Percentiles rank a stretch among this genome's conserved stretches.
These are phyloP conservation scores for Solanum infundibuliforme DNA, from an alignment of 257 asterid species.

Conservation along the genomic window DNA sequence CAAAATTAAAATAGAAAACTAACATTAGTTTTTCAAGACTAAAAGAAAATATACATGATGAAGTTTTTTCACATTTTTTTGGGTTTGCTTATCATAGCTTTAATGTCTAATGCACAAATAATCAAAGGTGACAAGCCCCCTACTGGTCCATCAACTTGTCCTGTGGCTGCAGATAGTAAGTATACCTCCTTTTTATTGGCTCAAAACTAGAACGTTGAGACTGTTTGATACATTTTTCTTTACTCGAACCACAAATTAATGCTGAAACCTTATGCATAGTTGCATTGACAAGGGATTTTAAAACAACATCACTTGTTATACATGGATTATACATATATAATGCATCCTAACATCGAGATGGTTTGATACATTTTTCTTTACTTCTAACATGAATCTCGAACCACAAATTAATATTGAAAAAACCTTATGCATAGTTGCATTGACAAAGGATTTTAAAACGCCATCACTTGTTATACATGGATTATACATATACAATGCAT, in stretches of 20 bases:
- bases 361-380: background rate
- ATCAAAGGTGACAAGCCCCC: background rate
- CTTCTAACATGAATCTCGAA: background rate
- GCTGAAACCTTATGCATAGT: background rate
- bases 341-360: background rate
- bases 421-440: background rate
- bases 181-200: background rate
- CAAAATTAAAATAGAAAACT: background rate
- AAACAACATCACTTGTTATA: background rate
- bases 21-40: background rate
- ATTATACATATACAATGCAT: background rate
- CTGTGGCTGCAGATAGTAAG: background rate
- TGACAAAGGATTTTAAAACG: background rate
- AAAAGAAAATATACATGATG: background rate
- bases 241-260: too few relatives aligned
- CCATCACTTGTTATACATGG: background rate
- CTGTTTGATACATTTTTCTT: background rate
- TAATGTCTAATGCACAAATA: background rate
- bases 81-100: background rate
- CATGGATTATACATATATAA: background rate
- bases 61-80: background rate
- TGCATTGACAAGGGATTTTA: background rate
- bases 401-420: background rate
- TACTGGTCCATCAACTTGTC: background rate
- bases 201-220: background rate